Base-by-base conservation (phyloP, 257 asterid species). In the Verbascum thapsus region DNA sequence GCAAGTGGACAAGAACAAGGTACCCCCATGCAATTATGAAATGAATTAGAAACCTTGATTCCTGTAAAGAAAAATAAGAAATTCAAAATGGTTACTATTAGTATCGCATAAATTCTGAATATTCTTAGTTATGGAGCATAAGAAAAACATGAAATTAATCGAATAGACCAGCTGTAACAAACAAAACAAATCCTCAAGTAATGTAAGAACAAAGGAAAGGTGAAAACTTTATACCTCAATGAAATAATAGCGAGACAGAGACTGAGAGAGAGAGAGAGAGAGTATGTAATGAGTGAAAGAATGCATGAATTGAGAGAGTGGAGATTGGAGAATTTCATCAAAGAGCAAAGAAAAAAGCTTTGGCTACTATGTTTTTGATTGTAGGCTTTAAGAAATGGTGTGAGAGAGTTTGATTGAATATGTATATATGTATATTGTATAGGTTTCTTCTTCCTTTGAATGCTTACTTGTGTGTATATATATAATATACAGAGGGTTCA, bases 1-100 rank as follows among this genome's bases (percentile, higher is more conserved):
- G 56, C 26, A 20, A 55, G 9, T 41, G 67, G 59, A 40, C 66
- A 57, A 9, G 76, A 67, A 49, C 66, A 63, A 47, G 63, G 10
- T 32, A 72, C 65, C 68, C 80, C 81, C 85, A 79, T 79, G 70
- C 82, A 67, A 73, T 63, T 71, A 47, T 61, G 40, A 49, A 71
- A 51, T 53, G 61, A 38, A 30, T 20, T 61, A 2, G 11, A 17
- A 54, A 68, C 58, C 39, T 16, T 32, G 42, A 19, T 50, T 63
- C 56, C 68, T 72, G 68, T 32, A 64, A 30, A 64, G 18, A 13
- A 8, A 38, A 55, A 56, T n/a, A 19, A 32, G 13, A 39, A 26
- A 34, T 39, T 45, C 35, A 8, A 32, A 53, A 23, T n/a, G 9
- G 54, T 54, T 37, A 20, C 3, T n/a, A 34, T 48, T 10, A 43